Evolutionary conservation across 805 yeast genomes (phyloP), one percentile per base, ranked within the genome.

Genomic region (Komagataella mondaviorum): DNA sequence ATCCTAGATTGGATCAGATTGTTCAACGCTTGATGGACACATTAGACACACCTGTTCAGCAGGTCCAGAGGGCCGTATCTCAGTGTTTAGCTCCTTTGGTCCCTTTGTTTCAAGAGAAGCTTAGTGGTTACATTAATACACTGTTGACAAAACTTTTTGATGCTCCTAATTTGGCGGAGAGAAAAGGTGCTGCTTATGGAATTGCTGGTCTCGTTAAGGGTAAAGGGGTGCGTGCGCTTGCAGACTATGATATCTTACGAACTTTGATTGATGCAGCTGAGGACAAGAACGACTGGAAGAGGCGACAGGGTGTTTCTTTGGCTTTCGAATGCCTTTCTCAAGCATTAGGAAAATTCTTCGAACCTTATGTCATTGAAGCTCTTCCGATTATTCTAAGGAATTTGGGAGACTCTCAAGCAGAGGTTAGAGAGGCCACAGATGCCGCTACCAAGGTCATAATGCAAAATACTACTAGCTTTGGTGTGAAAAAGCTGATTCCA

Each of bases 171-270:
- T 60, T 71, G 44, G 76, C 77, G 1, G 71, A 73, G n/a, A 76
- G 96, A 62, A 77, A 91, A 56, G 99, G 98, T 61, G 91, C 96
- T 2, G 98, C 98, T 1, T 89, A 87, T 69, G 99, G 98, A 65
- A 76, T 93, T 58, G 86, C 98, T 20, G 99, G 99, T 55, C 67
- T 93, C 47, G 91, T 86, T 2, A 84, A 87, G 61, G 99, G 99
- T 53, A 76, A 80, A 20, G 99, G 99, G 57, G 80, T 93, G 51
- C 75, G 80, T 53, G 76, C 95, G 0, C 69, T 93, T 50, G 76
- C 87, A 8, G 83, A 84, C 49, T 80, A 78, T 61, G 96, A 88
- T 59, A 75, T 93, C 46, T 45, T 18, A 23, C 76, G 96, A 52
- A 76, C 75, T 47, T 68, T 93, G 54, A 75, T 78, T 5, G 89